Evolutionary conservation across 179 eudicot genomes (phyloP).

Genomic region (Camellia oleifera): DNA sequence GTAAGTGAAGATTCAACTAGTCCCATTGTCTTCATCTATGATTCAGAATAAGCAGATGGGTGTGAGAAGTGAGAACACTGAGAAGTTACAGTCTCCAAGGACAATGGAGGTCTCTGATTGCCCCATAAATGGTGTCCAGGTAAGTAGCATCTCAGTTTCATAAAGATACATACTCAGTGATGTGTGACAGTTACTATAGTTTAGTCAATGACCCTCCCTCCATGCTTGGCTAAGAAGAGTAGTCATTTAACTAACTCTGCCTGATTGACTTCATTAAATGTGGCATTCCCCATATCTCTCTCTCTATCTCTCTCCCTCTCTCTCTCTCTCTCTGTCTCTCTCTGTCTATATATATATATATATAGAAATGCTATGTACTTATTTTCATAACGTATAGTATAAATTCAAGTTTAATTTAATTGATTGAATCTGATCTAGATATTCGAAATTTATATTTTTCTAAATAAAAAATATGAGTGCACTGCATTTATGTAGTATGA

Average conservation of each 20-base stretch:
- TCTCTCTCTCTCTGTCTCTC: conserved; percentile 2
- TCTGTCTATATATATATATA: too few relatives aligned
- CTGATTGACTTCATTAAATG: not conserved
- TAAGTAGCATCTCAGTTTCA: not conserved
- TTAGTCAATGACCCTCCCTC: not conserved
- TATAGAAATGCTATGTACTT: too few relatives aligned
- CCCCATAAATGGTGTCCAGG: not conserved
- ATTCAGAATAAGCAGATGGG: not conserved
- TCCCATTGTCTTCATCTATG: not conserved
- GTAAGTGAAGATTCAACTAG: not conserved
- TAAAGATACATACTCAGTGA: not conserved
- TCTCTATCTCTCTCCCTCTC: not conserved
- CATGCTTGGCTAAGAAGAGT: conserved; percentile 6
- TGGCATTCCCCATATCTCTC: not conserved
- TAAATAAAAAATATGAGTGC: too few relatives aligned
- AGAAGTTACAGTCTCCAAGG: not conserved
- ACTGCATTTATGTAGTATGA: too few relatives aligned
- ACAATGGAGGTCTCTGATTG: not conserved
- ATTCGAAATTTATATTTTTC: too few relatives aligned
- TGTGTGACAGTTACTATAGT: not conserved
- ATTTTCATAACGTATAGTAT: too few relatives aligned
- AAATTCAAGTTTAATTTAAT: too few relatives aligned
- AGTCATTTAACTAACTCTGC: not conserved
- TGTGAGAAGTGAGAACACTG: too few relatives aligned
- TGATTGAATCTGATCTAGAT: too few relatives aligned